Percentiles rank a stretch among this genome's conserved stretches.
These are phyloP conservation scores for Whalleya microplaca DNA, from an alignment of 2,329 filamentous ascomycete species.

Conservation along the genomic window DNA sequence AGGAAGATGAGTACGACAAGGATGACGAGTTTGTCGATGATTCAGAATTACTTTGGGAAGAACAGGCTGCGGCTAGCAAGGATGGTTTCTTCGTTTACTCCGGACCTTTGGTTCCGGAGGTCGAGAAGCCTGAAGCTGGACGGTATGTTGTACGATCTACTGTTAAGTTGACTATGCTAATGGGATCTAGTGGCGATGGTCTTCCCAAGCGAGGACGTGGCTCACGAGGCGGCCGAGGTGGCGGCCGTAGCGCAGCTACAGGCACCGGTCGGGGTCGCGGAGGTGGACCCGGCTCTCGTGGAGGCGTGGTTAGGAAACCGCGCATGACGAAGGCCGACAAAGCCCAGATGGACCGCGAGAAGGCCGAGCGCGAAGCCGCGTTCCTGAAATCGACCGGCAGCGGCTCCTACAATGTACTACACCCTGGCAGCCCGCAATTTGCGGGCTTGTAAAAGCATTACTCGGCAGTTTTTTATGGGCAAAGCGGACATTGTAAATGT, in stretches of 20 bases:
- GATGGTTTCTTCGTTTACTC: constrained; percentile 99
- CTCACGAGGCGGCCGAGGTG: constrained; percentile 50
- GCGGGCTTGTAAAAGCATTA: constrained; percentile 33
- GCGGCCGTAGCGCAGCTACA: constrained; percentile 63
- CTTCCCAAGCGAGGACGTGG: constrained; percentile 71
- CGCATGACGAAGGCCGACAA: constrained; percentile 86
- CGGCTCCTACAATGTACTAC: constrained; percentile 37
- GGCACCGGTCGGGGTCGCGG: constrained; percentile 47
- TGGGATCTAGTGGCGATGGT: constrained; percentile 65
- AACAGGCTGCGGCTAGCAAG: constrained; percentile 89
- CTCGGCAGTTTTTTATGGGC: background rate
- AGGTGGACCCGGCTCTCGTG: constrained; percentile 57
- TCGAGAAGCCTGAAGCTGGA: constrained; percentile 68
- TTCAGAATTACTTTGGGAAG: constrained; percentile 92
- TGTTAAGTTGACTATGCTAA: constrained; percentile 39
- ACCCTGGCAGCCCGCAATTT: constrained; percentile 39
- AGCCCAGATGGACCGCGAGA: constrained; percentile 79
- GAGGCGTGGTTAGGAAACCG: constrained; percentile 77
- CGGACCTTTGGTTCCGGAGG: constrained; percentile 85
- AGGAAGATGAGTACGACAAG: constrained; percentile 82
- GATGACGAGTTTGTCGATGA: constrained; percentile 89
- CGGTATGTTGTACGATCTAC: constrained; percentile 46
- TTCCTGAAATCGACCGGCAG: constrained; percentile 34
- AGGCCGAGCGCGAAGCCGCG: constrained; percentile 68
- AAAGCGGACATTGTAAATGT: too few species aligned